phyloP scores from a whole-genome alignment of 345 rosid species.

The Eucalyptus erythrocorys region DNA sequence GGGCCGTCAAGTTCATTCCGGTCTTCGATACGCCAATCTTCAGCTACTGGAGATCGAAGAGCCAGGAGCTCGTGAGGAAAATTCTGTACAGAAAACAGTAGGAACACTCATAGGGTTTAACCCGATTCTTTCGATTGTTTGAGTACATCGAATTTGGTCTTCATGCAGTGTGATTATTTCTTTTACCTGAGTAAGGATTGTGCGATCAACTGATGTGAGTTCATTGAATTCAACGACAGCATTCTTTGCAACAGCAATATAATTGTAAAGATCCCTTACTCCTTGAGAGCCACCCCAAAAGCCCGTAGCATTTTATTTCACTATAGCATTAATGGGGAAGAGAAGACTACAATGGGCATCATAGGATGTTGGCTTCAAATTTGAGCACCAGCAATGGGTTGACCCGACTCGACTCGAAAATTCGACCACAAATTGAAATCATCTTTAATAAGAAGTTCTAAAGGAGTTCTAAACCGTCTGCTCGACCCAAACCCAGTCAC shows the following conservation, averaged over 20 bases:
- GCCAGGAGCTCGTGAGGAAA: not conserved
- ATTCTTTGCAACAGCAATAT: constrained; percentile 8
- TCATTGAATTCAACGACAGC: not conserved
- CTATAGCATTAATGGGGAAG: not conserved
- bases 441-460: not conserved
- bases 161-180: not conserved
- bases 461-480: not conserved
- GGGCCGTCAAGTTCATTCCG: constrained; percentile 46
- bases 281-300: not conserved
- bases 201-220: not conserved
- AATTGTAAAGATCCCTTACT: not conserved
- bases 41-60: constrained; percentile 21
- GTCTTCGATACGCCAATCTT: constrained; percentile 39
- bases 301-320: not conserved
- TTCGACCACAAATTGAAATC: not conserved
- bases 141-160: not conserved
- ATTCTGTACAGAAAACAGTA: not conserved
- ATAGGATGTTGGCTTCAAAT: not conserved
- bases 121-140: not conserved
- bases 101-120: not conserved
- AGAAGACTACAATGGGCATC: not conserved
- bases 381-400: not conserved
- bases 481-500: not conserved
- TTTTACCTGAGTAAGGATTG: not conserved
- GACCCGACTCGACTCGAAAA: not conserved